Evolutionary conservation across 139 green algal genomes (phyloP).

Genomic region (Volvox reticuliferus): DNA sequence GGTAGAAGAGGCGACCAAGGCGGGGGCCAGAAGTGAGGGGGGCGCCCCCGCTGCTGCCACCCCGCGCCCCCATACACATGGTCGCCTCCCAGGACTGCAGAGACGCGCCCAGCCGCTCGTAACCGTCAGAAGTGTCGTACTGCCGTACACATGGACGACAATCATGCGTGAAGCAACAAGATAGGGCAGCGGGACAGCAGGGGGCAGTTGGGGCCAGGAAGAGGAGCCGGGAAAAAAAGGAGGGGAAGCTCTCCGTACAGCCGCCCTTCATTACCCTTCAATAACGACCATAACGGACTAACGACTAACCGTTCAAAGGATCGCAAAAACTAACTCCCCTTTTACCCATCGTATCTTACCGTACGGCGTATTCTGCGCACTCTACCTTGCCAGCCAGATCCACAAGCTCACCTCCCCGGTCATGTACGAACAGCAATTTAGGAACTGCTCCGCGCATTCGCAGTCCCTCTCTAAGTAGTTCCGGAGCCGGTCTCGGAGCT

Average conservation of each 20-base stretch:
- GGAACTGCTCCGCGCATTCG: slow-evolving; percentile 72
- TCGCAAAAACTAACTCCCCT: too few relatives aligned
- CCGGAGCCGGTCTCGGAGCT: slow-evolving; percentile 77
- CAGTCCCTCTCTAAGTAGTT: slow-evolving; percentile 53
- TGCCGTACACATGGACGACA: neutral
- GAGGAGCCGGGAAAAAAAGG: neutral
- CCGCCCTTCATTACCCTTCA: too few relatives aligned
- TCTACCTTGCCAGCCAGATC: too few relatives aligned
- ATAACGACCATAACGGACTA: too few relatives aligned
- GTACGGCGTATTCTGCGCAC: too few relatives aligned
- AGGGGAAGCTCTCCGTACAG: too few relatives aligned
- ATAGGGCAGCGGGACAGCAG: neutral
- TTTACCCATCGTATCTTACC: too few relatives aligned
- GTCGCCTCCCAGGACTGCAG: slow-evolving; percentile 69
- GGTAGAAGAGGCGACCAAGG: slow-evolving; percentile 91
- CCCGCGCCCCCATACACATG: slow-evolving; percentile 12
- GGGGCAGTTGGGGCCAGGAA: too few relatives aligned
- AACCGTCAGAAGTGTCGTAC: slow-evolving; percentile 80
- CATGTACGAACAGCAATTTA: slow-evolving; percentile 77
- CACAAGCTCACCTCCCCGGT: slow-evolving; percentile 58
- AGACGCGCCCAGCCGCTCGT: slow-evolving; percentile 55
- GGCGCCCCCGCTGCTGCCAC: neutral
- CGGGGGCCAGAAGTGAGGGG: neutral
- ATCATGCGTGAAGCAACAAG: neutral
- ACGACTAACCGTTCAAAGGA: too few relatives aligned